A percentile compares a stretch with the other conserved stretches of the same genome.
phyloP scores from a whole-genome alignment of 306 rosid genomes.

The Prunus mira region DNA sequence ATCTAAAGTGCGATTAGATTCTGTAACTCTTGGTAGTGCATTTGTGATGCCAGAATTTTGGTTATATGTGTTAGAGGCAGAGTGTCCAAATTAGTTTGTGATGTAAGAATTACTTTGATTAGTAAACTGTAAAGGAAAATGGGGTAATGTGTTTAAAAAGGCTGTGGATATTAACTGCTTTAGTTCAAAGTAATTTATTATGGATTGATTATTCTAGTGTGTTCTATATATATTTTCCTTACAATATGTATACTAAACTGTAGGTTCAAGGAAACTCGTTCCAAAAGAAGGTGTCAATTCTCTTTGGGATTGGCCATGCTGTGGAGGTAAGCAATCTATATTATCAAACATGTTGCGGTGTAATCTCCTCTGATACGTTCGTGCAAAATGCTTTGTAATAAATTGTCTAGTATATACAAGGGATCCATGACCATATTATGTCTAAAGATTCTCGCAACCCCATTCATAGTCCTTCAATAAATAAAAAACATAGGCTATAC shows the following conservation, averaged over 20 bases:
- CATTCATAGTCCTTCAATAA: too few species aligned
- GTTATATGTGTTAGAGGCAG: neutral
- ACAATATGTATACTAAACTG: constrained; percentile 28
- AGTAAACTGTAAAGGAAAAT: neutral
- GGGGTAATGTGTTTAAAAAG: neutral
- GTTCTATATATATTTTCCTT: neutral
- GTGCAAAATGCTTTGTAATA: neutral
- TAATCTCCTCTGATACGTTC: neutral
- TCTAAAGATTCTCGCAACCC: neutral
- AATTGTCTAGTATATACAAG: neutral
- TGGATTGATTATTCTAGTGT: neutral
- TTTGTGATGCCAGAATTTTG: neutral
- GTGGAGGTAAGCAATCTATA: constrained; percentile 61
- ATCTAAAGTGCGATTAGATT: neutral
- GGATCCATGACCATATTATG: neutral
- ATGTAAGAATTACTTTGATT: neutral
- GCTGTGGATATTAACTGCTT: neutral
- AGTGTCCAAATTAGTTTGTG: neutral
- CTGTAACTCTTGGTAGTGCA: neutral
- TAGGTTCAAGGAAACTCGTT: constrained; percentile 98
- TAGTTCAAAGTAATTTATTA: neutral
- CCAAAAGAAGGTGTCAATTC: constrained; percentile 74
- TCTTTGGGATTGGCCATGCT: constrained; percentile 82
- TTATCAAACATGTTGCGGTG: neutral
- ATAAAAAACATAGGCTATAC: too few species aligned